phyloP scores from a whole-genome alignment of 495 filamentous ascomycete species.

The Trichoderma asperelloides region DNA sequence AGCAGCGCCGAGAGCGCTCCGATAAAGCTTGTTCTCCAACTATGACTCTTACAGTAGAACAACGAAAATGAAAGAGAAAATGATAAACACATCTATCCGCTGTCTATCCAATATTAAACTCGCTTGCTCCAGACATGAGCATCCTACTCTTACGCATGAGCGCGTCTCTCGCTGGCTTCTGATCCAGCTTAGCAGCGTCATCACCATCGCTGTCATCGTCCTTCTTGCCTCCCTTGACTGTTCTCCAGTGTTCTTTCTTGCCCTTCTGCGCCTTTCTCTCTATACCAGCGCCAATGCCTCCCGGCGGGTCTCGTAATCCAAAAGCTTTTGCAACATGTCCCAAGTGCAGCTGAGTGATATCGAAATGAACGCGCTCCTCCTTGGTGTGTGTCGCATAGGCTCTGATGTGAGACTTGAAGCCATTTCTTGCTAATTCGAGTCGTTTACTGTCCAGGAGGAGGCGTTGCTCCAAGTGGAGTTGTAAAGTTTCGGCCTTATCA shows the following conservation, averaged over 20 bases:
- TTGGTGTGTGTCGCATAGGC: constrained; percentile 91
- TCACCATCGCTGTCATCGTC: constrained; percentile 31
- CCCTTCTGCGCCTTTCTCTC: constrained; percentile 25
- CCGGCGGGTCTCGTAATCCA: constrained; percentile 77
- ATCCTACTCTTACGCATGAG: constrained; percentile 72
- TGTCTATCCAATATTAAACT: constrained; percentile 87
- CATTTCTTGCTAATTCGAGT: constrained; percentile 66
- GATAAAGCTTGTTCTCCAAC: not conserved
- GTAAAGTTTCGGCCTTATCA: constrained; percentile 36
- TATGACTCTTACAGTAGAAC: not conserved
- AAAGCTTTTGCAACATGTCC: constrained; percentile 94
- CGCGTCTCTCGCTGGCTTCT: not conserved
- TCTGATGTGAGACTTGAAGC: constrained; percentile 83
- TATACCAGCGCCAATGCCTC: constrained; percentile 54
- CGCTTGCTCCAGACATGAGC: constrained; percentile 62
- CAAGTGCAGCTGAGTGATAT: constrained; percentile 79
- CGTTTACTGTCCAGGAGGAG: constrained; percentile 30
- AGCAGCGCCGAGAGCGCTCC: not conserved
- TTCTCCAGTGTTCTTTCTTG: constrained; percentile 13
- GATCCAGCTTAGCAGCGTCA: constrained; percentile 43
- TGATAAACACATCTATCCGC: not conserved
- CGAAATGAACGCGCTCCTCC: constrained; percentile 73
- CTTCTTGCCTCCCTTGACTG: constrained; percentile 12
- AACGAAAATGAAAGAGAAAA: not conserved
- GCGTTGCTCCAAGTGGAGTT: constrained; percentile 41